phyloP scores from a whole-genome alignment of 176 grass and related monocot species.

The Oryza glaberrima region DNA sequence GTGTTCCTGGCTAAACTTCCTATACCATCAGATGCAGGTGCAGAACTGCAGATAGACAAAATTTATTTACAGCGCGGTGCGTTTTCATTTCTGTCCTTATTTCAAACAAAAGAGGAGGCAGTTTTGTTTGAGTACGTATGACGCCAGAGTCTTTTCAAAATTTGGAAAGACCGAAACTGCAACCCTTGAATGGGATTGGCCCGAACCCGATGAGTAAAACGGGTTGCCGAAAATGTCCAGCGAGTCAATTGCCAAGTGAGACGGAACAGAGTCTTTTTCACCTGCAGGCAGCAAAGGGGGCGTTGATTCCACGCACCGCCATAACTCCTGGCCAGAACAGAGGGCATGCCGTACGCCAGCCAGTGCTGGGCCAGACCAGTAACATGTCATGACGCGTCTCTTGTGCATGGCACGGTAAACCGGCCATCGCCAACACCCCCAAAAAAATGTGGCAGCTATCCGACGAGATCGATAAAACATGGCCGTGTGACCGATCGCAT shows the following conservation, averaged over 20 bases:
- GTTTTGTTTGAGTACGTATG: neutral
- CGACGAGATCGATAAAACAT: conserved; percentile 12
- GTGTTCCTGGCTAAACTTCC: neutral
- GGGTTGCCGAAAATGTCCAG: conserved; percentile 9
- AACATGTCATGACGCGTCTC: neutral
- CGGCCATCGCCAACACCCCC: neutral
- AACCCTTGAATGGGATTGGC: neutral
- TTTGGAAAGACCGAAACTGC: neutral
- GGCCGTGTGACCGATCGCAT: no score
- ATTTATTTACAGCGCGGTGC: neutral
- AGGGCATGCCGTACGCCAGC: neutral
- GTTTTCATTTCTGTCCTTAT: neutral
- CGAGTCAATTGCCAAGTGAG: neutral
- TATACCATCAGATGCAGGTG: neutral
- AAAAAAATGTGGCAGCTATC: conserved; percentile 11
- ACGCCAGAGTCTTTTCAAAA: neutral
- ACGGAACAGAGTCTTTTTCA: conserved; percentile 32
- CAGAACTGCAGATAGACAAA: neutral
- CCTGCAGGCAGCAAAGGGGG: conserved; percentile 9
- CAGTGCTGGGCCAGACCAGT: neutral
- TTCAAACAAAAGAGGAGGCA: neutral
- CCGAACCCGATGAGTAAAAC: neutral
- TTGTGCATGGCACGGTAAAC: neutral
- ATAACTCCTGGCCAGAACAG: conserved; percentile 5
- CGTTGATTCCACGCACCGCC: neutral